A percentile compares a stretch with the other conserved stretches of the same genome.
Evolutionary conservation across 805 yeast genomes (phyloP).

Genomic region (Candida incommunis): DNA sequence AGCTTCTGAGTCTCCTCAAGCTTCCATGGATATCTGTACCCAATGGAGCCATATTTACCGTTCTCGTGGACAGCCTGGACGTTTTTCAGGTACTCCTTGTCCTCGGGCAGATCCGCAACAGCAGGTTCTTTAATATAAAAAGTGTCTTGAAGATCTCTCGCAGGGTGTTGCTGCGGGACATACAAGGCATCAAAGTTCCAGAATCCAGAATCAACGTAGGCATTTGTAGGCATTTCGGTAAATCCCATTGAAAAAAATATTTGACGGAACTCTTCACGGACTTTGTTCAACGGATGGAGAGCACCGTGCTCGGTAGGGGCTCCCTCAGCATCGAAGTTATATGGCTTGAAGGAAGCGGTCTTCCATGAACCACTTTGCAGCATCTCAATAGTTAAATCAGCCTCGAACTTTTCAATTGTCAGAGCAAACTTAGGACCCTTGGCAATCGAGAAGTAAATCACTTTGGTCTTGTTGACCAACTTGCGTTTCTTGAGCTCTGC

Average conservation of each 20-base stretch:
- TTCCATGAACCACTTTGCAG: constrained; percentile 71
- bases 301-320: constrained; percentile 79
- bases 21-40: constrained; percentile 97
- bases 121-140: constrained; percentile 92
- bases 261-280: constrained; percentile 94
- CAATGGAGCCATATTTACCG: constrained; percentile 88
- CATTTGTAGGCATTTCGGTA: constrained; percentile 98
- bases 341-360: constrained; percentile 75
- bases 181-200: constrained; percentile 96
- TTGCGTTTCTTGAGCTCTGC: constrained; percentile 90
- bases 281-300: constrained; percentile 90
- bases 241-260: constrained; percentile 97
- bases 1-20: constrained; percentile 78
- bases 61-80: constrained; percentile 74
- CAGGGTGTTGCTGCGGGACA: constrained; percentile 99
- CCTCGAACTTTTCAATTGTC: constrained; percentile 67
- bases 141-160: constrained; percentile 97
- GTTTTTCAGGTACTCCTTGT: constrained; percentile 61
- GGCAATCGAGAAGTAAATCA: constrained; percentile 54
- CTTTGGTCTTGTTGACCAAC: constrained; percentile 55
- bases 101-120: constrained; percentile 70
- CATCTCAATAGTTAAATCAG: constrained; percentile 94
- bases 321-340: constrained; percentile 94
- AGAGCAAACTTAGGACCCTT: constrained; percentile 81
- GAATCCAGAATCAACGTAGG: constrained; percentile 95